Evolutionary conservation across 2,329 filamentous ascomycete genomes (phyloP).

Genomic region (Pseudocercospora ulei): DNA sequence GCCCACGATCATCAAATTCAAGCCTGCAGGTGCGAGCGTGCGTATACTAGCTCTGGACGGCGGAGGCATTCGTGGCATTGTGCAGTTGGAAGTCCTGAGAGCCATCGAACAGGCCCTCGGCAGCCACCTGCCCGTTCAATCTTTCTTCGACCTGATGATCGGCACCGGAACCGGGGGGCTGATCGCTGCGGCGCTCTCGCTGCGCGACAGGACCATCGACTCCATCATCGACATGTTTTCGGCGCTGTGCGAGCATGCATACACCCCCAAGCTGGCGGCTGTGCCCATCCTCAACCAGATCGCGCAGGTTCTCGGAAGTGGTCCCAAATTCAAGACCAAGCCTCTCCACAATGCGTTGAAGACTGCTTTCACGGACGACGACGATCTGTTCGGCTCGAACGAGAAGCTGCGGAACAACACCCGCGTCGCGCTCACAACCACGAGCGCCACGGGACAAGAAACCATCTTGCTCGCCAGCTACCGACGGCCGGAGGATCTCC

Average conservation of each 20-base stretch:
- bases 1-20: constrained; percentile 28
- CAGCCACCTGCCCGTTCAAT: constrained; percentile 36
- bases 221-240: constrained; percentile 38
- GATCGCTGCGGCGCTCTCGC: constrained; percentile 38
- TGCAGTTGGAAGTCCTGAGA: constrained; percentile 39
- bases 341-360: constrained; percentile 34
- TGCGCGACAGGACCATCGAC: constrained; percentile 35
- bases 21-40: constrained; percentile 26
- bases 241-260: constrained; percentile 37
- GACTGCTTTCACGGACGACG: constrained; percentile 34
- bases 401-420: constrained; percentile 23
- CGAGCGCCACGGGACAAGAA: constrained; percentile 35
- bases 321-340: constrained; percentile 32
- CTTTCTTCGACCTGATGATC: constrained; percentile 45
- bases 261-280: constrained; percentile 35
- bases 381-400: constrained; percentile 27
- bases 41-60: constrained; percentile 31
- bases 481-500: constrained; percentile 32
- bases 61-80: constrained; percentile 43
- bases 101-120: constrained; percentile 38
- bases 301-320: constrained; percentile 26
- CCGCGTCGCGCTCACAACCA: constrained; percentile 41
- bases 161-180: constrained; percentile 42
- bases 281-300: constrained; percentile 33
- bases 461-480: constrained; percentile 42